Conservation (phyloP, 2,329 filamentous ascomycete genomes). For the Phialocephala subalpina region DNA sequence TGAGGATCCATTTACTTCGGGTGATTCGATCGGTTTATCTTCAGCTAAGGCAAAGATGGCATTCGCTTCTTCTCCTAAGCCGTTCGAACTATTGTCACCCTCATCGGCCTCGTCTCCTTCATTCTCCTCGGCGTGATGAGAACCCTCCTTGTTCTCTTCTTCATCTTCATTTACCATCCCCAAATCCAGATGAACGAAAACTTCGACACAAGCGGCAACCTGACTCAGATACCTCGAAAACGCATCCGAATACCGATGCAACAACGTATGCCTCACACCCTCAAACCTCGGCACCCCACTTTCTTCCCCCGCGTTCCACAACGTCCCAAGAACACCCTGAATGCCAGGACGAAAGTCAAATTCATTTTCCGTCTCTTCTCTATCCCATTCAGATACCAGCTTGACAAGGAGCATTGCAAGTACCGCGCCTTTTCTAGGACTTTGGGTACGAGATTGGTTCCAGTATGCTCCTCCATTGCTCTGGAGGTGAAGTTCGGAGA, state of each 20-base stretch:
- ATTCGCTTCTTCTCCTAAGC: not conserved
- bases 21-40: not conserved
- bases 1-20: too few relatives aligned
- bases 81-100: not conserved
- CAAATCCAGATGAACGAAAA: not conserved
- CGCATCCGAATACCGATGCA: not conserved
- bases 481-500: not conserved
- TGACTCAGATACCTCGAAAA: not conserved
- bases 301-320: not conserved
- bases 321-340: not conserved
- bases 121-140: not conserved
- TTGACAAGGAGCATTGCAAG: not conserved
- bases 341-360: not conserved
- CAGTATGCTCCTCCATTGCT: not conserved
- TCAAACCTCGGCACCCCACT: not conserved
- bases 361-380: not conserved
- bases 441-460: not conserved
- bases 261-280: not conserved
- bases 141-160: not conserved
- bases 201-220: not conserved
- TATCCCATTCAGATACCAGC: not conserved
- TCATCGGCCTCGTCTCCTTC: not conserved
- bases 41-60: not conserved
- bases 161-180: not conserved
- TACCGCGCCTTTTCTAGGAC: not conserved